Conservation (phyloP, 192 early-diverging fungal genomes). For the Chytriomyces confervae region DNA sequence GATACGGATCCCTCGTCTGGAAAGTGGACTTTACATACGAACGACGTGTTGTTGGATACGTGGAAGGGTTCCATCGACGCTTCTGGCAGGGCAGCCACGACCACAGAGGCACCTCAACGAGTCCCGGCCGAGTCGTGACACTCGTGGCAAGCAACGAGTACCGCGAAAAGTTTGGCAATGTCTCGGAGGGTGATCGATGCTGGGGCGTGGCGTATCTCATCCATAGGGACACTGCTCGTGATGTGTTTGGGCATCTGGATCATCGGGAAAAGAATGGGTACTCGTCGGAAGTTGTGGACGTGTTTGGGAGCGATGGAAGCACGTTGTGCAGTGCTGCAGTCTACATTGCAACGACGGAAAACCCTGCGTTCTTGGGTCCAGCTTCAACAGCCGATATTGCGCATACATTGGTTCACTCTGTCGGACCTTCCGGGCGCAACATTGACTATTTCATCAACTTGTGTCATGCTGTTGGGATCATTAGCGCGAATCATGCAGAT, state of each 20-base stretch:
- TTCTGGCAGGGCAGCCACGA: slow-evolving; percentile 87
- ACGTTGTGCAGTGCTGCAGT: slow-evolving; percentile 41
- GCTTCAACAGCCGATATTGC: slow-evolving; percentile 67
- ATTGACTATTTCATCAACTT: slow-evolving; percentile 37
- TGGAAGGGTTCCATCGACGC: slow-evolving; percentile 70
- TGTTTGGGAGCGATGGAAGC: slow-evolving; percentile 52
- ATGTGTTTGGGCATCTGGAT: slow-evolving; percentile 77
- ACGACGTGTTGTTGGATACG: slow-evolving; percentile 59
- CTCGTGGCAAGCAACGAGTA: slow-evolving; percentile 77
- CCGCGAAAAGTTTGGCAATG: slow-evolving; percentile 36
- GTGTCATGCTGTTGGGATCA: neutral
- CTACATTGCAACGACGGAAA: slow-evolving; percentile 78
- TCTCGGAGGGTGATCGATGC: neutral
- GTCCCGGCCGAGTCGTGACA: slow-evolving; percentile 86
- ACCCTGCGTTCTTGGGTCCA: slow-evolving; percentile 80
- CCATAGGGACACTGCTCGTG: slow-evolving; percentile 61
- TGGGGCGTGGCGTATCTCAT: slow-evolving; percentile 76
- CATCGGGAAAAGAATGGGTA: slow-evolving; percentile 94
- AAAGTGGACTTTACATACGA: slow-evolving; percentile 74
- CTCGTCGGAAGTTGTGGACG: slow-evolving; percentile 63
- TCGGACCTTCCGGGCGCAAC: slow-evolving; percentile 54
- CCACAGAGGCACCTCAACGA: slow-evolving; percentile 80
- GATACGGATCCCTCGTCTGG: slow-evolving; percentile 75
- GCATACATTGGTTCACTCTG: slow-evolving; percentile 64
- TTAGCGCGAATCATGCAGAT: neutral